A percentile compares a stretch with the other conserved stretches of the same genome.
Conservation (phyloP, 371 early-diverging fungal genomes). For the Cokeromyces recurvatus region DNA sequence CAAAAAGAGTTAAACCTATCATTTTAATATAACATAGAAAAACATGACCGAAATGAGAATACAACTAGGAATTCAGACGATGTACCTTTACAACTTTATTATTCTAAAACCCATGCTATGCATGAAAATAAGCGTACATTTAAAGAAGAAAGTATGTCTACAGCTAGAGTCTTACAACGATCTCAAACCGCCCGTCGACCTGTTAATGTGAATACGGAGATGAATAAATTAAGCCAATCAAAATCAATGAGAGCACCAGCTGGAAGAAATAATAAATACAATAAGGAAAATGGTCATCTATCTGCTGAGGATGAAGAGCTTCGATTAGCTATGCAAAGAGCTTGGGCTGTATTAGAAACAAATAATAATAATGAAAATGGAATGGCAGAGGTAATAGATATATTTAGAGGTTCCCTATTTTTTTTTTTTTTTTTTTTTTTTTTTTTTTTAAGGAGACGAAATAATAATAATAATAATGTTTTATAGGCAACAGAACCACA, state of each 20-base stretch:
- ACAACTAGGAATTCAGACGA: constrained; percentile 7
- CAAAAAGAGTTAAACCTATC: neutral
- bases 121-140: too few species aligned
- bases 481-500: too few species aligned
- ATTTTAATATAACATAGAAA: neutral
- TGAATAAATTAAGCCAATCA: constrained; percentile 9
- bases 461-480: neutral
- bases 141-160: constrained; percentile 30
- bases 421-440: too few species aligned
- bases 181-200: constrained; percentile 13
- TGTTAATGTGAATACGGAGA: constrained; percentile 1
- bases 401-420: neutral
- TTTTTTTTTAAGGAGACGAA: neutral
- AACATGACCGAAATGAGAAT: neutral
- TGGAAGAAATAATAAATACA: neutral
- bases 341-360: constrained; percentile 22
- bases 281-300: constrained; percentile 4
- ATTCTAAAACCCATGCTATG: neutral
- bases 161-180: constrained; percentile 22
- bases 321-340: constrained; percentile 27
- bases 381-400: constrained; percentile 3
- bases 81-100: constrained; percentile 17
- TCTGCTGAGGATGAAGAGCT: constrained; percentile 28
- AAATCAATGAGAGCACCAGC: constrained; percentile 6
- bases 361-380: too few species aligned